Evolutionary conservation across 495 filamentous ascomycete species (phyloP), one percentile per base, ranked within the genome.

Genomic region (Podospora pseudoanserina): DNA sequence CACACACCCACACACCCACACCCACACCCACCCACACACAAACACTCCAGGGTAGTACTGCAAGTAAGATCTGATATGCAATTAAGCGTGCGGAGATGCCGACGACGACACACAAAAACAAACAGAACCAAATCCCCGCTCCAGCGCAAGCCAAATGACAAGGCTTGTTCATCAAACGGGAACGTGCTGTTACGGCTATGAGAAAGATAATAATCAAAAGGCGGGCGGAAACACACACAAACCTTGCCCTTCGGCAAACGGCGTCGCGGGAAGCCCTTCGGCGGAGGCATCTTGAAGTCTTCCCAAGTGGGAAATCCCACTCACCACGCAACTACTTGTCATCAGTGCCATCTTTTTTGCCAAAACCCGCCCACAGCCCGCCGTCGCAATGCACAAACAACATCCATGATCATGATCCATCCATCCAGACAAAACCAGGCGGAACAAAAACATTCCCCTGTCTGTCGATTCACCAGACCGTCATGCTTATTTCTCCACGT

Each of bases 271-370:
- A 49, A 49, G 39, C 39, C 39, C 39, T 49, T 49, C 39, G 39
- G 15, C 39, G 39, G 39, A 49, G 39, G 39, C 56, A 58, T 58
- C 56, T 58, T 19, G 56, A 58, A 58, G 56, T n/a, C 20, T 58
- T 58, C 56, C 19, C 56, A 58, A 20, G n/a, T 20, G 56, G n/a
- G 19, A 58, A 20, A 20, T 58, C 56, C 56, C n/a, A 58, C 18
- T 20, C 55, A 57, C 5, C 55, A 9, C 23, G 23, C 23, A 23
- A 23, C 23, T 23, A 23, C 23, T 23, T 23, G 23, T 23, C 23
- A n/a, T 27, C 23, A 20, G n/a, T 58, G 19, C 56, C 56, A 58
- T 58, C 56, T 58, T 58, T 58, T 20, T 27, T 27, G 56, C 56
- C 23, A 20, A 58, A 56, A 60, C 58, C 39, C 57, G 27, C 66